Conservation (phyloP, 805 yeast genomes). For the Isabelozyma gotoi region DNA sequence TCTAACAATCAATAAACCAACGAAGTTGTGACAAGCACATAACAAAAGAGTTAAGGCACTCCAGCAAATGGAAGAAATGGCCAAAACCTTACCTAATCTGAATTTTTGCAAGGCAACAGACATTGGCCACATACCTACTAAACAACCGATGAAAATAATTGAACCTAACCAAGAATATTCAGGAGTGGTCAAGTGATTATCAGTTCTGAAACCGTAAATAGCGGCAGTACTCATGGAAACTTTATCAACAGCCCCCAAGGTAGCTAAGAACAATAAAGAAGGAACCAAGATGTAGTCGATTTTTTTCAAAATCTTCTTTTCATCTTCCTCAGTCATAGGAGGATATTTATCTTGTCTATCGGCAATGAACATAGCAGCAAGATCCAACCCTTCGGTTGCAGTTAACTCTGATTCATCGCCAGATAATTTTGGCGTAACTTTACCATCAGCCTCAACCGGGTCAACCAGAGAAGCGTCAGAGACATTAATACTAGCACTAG, state of each 20-base stretch:
- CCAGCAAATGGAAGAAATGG: conserved; percentile 17
- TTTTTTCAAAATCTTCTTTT: conserved; percentile 9
- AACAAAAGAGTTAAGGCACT: conserved; percentile 11
- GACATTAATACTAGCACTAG: neutral
- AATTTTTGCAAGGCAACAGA: conserved; percentile 14
- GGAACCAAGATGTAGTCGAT: conserved; percentile 15
- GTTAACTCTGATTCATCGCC: too few relatives aligned
- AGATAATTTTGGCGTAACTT: neutral
- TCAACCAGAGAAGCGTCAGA: neutral
- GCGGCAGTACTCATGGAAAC: conserved; percentile 17
- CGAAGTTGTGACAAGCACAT: conserved; percentile 12
- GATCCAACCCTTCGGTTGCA: neutral
- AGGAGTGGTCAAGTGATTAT: conserved; percentile 8
- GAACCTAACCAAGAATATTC: conserved; percentile 19
- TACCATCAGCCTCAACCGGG: too few relatives aligned
- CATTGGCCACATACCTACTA: conserved; percentile 17
- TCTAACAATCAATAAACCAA: conserved; percentile 14
- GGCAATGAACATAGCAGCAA: neutral
- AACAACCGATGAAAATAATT: conserved; percentile 14
- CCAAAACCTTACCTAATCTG: conserved; percentile 22
- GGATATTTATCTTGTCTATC: conserved; percentile 7
- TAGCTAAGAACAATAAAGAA: conserved; percentile 12
- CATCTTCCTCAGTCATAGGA: conserved; percentile 14
- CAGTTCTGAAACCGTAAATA: conserved; percentile 14
- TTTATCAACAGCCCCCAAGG: conserved; percentile 20